Evolutionary conservation across 1,284 basidiomycete species (phyloP).

Genomic region (Naganishia sp.): DNA sequence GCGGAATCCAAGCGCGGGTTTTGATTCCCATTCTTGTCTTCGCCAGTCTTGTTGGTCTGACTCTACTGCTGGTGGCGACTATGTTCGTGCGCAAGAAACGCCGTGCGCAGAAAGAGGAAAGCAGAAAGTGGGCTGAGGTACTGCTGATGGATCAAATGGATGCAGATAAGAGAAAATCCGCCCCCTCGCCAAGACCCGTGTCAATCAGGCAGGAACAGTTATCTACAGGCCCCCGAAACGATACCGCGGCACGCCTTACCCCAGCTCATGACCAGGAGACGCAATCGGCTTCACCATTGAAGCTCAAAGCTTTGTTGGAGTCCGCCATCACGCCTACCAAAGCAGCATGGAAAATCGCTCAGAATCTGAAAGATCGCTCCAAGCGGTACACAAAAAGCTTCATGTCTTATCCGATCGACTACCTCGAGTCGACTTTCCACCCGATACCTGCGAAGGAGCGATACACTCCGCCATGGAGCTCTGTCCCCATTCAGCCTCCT

Average conservation of each 20-base stretch:
- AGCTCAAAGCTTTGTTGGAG: slow-evolving; percentile 7
- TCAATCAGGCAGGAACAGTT: neutral
- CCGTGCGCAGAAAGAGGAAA: slow-evolving; percentile 1
- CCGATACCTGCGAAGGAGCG: neutral
- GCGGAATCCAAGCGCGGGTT: neutral
- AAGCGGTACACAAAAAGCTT: slow-evolving; percentile 25
- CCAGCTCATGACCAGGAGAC: neutral
- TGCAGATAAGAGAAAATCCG: neutral
- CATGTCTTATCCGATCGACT: slow-evolving; percentile 26
- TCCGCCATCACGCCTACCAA: slow-evolving; percentile 15
- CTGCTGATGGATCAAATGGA: neutral
- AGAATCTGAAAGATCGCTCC: slow-evolving; percentile 12
- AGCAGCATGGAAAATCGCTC: neutral
- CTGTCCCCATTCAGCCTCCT: slow-evolving; percentile 2
- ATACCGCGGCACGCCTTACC: neutral
- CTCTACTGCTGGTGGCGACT: neutral
- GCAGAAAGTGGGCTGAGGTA: slow-evolving; percentile 14
- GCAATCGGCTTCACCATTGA: neutral
- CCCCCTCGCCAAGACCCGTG: neutral
- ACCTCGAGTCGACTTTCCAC: slow-evolving; percentile 7
- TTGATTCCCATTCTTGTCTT: slow-evolving; percentile 11
- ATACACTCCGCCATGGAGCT: neutral
- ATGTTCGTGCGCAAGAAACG: neutral
- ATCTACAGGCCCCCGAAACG: neutral
- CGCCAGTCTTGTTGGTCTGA: slow-evolving; percentile 4